These are phyloP conservation scores for Meira miltonrushii DNA, from an alignment of 1,284 basidiomycete genomes.

Conservation along the genomic window DNA sequence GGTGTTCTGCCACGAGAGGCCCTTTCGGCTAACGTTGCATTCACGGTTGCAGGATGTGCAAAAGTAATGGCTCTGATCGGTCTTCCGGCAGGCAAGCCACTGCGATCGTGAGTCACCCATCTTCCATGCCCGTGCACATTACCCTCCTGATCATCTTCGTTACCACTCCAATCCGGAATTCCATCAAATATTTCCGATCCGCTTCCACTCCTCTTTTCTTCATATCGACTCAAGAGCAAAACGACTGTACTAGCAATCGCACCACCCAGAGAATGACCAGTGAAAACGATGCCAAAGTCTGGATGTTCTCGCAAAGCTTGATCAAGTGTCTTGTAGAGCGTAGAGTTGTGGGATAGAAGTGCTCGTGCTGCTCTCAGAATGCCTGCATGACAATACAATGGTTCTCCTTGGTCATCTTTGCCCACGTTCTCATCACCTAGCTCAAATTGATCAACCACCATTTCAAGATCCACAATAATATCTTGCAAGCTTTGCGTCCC, in stretches of 20 bases:
- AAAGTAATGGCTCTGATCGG: slow-evolving; percentile 47
- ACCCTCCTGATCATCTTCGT: slow-evolving; percentile 9
- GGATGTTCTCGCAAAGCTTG: slow-evolving; percentile 38
- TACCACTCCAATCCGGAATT: slow-evolving; percentile 15
- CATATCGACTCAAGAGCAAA: slow-evolving; percentile 44
- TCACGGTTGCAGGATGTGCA: slow-evolving; percentile 48
- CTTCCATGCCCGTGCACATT: slow-evolving; percentile 15
- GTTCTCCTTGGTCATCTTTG: slow-evolving; percentile 19
- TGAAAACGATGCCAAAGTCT: slow-evolving; percentile 46
- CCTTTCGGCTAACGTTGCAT: slow-evolving; percentile 30
- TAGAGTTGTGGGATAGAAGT: slow-evolving; percentile 37
- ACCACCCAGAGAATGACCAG: slow-evolving; percentile 47
- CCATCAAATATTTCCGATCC: too few species aligned
- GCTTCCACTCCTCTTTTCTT: background rate
- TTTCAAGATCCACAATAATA: slow-evolving; percentile 50
- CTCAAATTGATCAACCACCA: slow-evolving; percentile 42
- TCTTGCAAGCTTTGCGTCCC: slow-evolving; percentile 50
- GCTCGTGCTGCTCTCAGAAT: slow-evolving; percentile 45
- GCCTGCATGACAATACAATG: slow-evolving; percentile 44
- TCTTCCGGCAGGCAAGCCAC: slow-evolving; percentile 38
- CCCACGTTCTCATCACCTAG: slow-evolving; percentile 49
- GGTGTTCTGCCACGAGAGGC: slow-evolving; percentile 39
- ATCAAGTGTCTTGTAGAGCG: slow-evolving; percentile 35
- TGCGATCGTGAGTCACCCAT: slow-evolving; percentile 39
- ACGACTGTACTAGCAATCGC: slow-evolving; percentile 47